phyloP scores from a whole-genome alignment of 768 basidiomycete genomes.

The Phaffia australis region DNA sequence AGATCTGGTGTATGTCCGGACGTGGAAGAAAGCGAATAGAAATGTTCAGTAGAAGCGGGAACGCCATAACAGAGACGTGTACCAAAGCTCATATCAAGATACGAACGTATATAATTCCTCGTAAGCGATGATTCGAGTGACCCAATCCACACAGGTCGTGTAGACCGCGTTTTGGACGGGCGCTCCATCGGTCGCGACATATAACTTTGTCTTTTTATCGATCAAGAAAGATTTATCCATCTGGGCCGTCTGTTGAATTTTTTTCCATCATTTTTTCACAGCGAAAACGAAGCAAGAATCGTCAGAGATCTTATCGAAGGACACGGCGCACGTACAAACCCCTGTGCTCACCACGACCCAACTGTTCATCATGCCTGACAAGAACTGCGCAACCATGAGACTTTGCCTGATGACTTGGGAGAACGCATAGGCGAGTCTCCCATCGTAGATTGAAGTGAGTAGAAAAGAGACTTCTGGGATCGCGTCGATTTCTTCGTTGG shows the following conservation, averaged over 20 bases:
- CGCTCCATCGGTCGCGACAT: slow-evolving; percentile 12
- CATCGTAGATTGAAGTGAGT: slow-evolving; percentile 12
- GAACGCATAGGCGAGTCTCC: slow-evolving; percentile 4
- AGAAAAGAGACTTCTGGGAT: not conserved
- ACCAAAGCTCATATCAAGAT: too few species aligned
- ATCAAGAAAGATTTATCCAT: slow-evolving; percentile 10
- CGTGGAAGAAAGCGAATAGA: too few species aligned
- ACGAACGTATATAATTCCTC: slow-evolving; percentile 3
- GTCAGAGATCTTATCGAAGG: not conserved
- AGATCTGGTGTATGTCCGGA: too few species aligned
- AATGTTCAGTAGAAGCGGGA: too few species aligned
- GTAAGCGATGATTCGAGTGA: not conserved
- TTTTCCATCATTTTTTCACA: not conserved
- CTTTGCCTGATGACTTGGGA: not conserved
- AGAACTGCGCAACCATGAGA: not conserved
- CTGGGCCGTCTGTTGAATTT: too few species aligned
- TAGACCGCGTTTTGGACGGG: slow-evolving; percentile 10
- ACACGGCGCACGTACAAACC: not conserved
- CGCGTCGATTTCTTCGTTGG: not conserved
- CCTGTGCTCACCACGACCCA: slow-evolving; percentile 1
- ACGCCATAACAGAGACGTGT: too few species aligned
- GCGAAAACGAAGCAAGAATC: not conserved
- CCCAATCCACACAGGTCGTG: slow-evolving; percentile 3
- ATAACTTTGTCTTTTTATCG: not conserved
- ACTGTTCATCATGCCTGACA: slow-evolving; percentile 2